A percentile compares a stretch with the other conserved stretches of the same genome.
Evolutionary conservation across 768 basidiomycete species (phyloP).

Genomic region (Pleurotus ostreatus): DNA sequence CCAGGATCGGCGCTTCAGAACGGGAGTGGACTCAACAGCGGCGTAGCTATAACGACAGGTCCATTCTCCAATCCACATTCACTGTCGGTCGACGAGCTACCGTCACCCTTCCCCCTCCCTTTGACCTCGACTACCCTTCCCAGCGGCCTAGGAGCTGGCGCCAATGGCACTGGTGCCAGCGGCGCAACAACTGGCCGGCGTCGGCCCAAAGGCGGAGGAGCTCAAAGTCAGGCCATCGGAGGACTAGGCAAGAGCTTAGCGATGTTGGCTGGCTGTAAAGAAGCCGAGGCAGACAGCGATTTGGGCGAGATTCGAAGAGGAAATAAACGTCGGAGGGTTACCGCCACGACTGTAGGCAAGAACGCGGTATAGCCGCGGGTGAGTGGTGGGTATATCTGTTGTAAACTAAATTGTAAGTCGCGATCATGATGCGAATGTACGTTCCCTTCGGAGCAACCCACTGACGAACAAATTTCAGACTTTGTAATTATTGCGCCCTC

Average conservation of each 20-base stretch:
- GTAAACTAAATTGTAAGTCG: too few species aligned
- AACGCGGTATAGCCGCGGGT: neutral
- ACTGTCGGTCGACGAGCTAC: slow-evolving; percentile 80
- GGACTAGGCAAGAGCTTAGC: slow-evolving; percentile 72
- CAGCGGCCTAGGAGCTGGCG: slow-evolving; percentile 22
- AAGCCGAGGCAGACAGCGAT: slow-evolving; percentile 70
- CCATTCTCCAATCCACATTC: slow-evolving; percentile 81
- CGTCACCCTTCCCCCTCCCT: slow-evolving; percentile 78
- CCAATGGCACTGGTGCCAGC: slow-evolving; percentile 24
- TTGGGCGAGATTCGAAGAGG: slow-evolving; percentile 75
- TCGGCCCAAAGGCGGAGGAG: slow-evolving; percentile 50
- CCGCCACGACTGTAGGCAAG: slow-evolving; percentile 22
- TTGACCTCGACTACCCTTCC: slow-evolving; percentile 53
- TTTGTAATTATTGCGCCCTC: too few species aligned
- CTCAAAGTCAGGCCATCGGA: slow-evolving; percentile 52
- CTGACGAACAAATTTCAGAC: too few species aligned
- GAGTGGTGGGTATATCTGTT: too few species aligned
- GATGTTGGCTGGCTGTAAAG: slow-evolving; percentile 55
- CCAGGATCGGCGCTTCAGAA: slow-evolving; percentile 31
- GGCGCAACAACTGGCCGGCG: slow-evolving; percentile 38
- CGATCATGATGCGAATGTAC: too few species aligned
- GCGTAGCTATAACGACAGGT: slow-evolving; percentile 61
- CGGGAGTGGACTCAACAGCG: slow-evolving; percentile 30
- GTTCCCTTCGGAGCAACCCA: too few species aligned
- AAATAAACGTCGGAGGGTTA: slow-evolving; percentile 55